phyloP scores from a whole-genome alignment of 1,139 yeast species.

The Yamadazyma friedrichii region DNA sequence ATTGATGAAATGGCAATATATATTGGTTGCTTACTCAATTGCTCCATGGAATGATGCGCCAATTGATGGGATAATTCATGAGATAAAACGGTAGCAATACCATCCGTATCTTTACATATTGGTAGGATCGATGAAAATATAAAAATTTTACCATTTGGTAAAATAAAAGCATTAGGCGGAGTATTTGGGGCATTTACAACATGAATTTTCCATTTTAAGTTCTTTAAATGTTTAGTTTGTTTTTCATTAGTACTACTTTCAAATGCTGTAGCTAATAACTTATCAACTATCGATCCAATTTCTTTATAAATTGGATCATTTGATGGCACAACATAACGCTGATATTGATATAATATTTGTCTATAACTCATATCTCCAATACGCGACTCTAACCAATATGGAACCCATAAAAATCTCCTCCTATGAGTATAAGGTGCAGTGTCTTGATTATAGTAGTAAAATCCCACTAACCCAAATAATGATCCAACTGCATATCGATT shows the following conservation, averaged over 20 bases:
- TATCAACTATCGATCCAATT: conserved; percentile 60
- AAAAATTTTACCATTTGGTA: conserved; percentile 95
- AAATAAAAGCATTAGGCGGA: conserved; percentile 93
- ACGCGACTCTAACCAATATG: conserved; percentile 60
- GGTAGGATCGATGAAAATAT: conserved; percentile 79
- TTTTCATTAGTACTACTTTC: conserved; percentile 22
- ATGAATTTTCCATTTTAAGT: conserved; percentile 75
- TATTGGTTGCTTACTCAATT: conserved; percentile 62
- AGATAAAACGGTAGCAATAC: conserved; percentile 87
- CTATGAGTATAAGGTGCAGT: conserved; percentile 84
- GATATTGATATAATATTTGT: conserved; percentile 54
- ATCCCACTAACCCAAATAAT: conserved; percentile 26
- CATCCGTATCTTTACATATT: conserved; percentile 79
- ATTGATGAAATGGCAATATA: conserved; percentile 52
- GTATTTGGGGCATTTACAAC: conserved; percentile 62
- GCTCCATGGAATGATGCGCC: conserved; percentile 89
- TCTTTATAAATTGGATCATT: conserved; percentile 54
- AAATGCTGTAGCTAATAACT: conserved; percentile 59
- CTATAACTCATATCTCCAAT: conserved; percentile 71
- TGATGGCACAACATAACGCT: conserved; percentile 46
- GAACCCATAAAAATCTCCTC: conserved; percentile 68
- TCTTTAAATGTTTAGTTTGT: conserved; percentile 33
- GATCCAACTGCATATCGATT: conserved; percentile 22
- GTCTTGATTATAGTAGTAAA: conserved; percentile 66
- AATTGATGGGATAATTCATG: conserved; percentile 94